Base-by-base conservation (phyloP, 1,284 basidiomycete genomes). In the Grifola frondosa region DNA sequence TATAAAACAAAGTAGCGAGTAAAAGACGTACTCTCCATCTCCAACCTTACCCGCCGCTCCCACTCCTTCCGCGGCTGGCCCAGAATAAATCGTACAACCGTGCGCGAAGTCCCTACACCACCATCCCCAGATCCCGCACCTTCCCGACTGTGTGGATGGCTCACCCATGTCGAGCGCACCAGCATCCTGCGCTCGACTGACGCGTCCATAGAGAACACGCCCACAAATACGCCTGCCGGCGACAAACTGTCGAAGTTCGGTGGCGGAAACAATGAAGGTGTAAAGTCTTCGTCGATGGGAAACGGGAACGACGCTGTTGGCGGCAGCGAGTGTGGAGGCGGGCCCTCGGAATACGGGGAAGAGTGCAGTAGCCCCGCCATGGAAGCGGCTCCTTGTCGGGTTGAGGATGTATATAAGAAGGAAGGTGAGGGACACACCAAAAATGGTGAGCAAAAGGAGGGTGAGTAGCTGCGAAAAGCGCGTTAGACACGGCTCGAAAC, bases 301-400 rank as follows among this genome's bases (percentile, higher is more conserved):
- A 49, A 55, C 55, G 64, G 64, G 43, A 65, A 62, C 39, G 58
- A 62, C 41, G 64, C 66, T 56, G 61, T 66, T 42, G 53, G 50
- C 17, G 64, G 56, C 28, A 59, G 68, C 63, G 54, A 69, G 65
- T 49, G 69, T 56, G 54, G 71, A 52, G 60, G 75, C 61, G 58
- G 66, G 11, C 56, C 48, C 5, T 59, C 56, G 13, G 78, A 74
- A 25, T 68, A 44, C 38, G 73, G 30, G 81, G 76, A 49, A 82
- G 69, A 40, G 87, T 78, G 66, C 96, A 98, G 64, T 96, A 96
- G 20, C 85, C 82, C 52, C 93, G 82, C 93, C 94, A 99, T 31
- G 95, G 94, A 22, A 96, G 69, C 12, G 92, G 87, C 44, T 89
- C 87, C 65, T 97, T 97, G 75, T 99, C 96, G 33, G 94, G 62